phyloP scores from a whole-genome alignment of 371 early-diverging fungal genomes.

The Mucor circinelloides region DNA sequence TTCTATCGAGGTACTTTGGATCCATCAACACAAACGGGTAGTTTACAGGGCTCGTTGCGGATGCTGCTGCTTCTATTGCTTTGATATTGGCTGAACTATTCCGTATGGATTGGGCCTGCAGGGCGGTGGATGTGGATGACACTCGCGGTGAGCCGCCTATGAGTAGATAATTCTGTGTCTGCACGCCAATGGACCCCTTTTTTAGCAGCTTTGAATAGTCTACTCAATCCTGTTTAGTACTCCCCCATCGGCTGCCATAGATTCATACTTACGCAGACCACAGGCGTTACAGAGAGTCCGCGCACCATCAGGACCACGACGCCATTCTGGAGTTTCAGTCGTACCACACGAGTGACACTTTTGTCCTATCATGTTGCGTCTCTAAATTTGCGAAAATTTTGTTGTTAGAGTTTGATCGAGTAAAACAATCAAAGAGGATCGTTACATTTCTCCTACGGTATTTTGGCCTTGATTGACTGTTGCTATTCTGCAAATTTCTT shows the following conservation, averaged over 20 bases:
- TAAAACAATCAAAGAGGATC: background rate
- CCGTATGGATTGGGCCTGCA: background rate
- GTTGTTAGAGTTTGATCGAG: background rate
- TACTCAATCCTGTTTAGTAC: background rate
- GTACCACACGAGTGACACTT: constrained; percentile 63
- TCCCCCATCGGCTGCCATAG: too few species aligned
- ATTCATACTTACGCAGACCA: constrained; percentile 55
- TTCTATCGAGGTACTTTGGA: constrained; percentile 11
- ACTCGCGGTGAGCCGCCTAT: background rate
- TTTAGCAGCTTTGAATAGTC: constrained; percentile 30
- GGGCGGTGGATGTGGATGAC: background rate
- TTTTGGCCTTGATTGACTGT: constrained; percentile 20
- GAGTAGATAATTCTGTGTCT: constrained; percentile 22
- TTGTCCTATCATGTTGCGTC: constrained; percentile 39
- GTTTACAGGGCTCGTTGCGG: background rate
- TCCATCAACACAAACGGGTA: constrained; percentile 28
- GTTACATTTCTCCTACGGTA: constrained; percentile 42
- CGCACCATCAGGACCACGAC: constrained; percentile 71
- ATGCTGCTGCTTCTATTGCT: background rate
- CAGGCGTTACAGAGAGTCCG: constrained; percentile 72
- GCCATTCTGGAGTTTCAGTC: constrained; percentile 72
- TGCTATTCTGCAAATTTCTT: constrained; percentile 29
- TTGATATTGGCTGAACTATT: background rate
- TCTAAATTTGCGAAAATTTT: constrained; percentile 21
- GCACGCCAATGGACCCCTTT: constrained; percentile 27